Percentiles rank a stretch among this genome's conserved stretches.
phyloP scores from a whole-genome alignment of 179 eudicot species.

The Spergularia azorica region DNA sequence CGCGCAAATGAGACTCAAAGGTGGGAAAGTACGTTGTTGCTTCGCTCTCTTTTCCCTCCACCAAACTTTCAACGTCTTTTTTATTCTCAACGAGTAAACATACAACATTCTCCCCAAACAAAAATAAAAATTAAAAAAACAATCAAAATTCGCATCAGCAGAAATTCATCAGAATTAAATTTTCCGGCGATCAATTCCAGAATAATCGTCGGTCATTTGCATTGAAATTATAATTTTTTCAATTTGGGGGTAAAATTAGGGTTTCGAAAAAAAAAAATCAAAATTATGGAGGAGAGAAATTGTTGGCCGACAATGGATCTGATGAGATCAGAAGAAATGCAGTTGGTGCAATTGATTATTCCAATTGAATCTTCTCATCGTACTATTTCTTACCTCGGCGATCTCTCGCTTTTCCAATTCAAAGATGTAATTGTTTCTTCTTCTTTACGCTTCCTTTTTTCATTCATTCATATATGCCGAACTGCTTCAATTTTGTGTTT shows the following conservation, averaged over 20 bases:
- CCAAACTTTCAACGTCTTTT: slow-evolving; percentile 13
- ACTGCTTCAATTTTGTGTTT: background rate
- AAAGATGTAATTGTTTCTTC: slow-evolving; percentile 53
- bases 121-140: background rate
- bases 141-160: too few relatives aligned
- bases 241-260: slow-evolving; percentile 21
- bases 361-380: slow-evolving; percentile 79
- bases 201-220: background rate
- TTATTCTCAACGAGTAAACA: background rate
- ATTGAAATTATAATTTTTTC: background rate
- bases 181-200: background rate
- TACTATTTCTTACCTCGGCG: slow-evolving; percentile 70
- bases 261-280: slow-evolving; percentile 5
- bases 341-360: slow-evolving; percentile 62
- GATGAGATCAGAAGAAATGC: slow-evolving; percentile 81
- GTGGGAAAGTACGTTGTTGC: slow-evolving; percentile 19
- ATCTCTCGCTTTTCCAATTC: slow-evolving; percentile 73
- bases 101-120: background rate
- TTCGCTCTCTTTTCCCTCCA: slow-evolving; percentile 26
- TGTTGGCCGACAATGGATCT: slow-evolving; percentile 67
- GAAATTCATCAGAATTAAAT: background rate
- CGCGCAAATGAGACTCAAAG: background rate
- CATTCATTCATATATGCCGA: background rate
- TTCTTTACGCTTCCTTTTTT: slow-evolving; percentile 2
- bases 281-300: slow-evolving; percentile 27